phyloP scores from a whole-genome alignment of 306 rosid genomes.

The Urtica urens region DNA sequence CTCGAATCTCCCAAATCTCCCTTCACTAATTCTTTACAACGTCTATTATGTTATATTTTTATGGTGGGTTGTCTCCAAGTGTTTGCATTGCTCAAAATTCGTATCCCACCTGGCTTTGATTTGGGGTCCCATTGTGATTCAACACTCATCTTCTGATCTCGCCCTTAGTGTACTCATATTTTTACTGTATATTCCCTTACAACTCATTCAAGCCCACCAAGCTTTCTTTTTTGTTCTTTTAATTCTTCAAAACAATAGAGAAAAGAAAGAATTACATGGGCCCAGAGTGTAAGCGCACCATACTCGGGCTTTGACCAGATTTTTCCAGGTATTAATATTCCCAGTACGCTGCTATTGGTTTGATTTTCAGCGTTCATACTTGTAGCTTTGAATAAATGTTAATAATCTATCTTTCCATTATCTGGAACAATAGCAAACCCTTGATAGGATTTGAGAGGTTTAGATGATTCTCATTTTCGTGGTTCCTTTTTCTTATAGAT shows the following conservation, averaged over 20 bases:
- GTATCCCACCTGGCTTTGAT: slow-evolving; percentile 18
- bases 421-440: no score
- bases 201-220: slow-evolving; percentile 13
- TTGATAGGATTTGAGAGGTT: slow-evolving; percentile 11
- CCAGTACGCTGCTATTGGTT: slow-evolving; percentile 9
- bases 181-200: slow-evolving; percentile 12
- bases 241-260: slow-evolving; percentile 11
- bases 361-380: no score
- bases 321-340: slow-evolving; percentile 33
- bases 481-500: slow-evolving; percentile 12
- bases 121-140: slow-evolving; percentile 50
- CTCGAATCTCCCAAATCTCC: neutral
- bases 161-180: neutral
- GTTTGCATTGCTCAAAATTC: slow-evolving; percentile 21
- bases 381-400: no score
- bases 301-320: slow-evolving; percentile 22
- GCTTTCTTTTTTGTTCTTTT: neutral
- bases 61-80: slow-evolving; percentile 16
- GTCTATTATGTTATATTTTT: slow-evolving; percentile 4
- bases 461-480: slow-evolving; percentile 10
- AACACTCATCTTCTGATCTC: slow-evolving; percentile 19
- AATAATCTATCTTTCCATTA: no score
- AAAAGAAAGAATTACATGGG: slow-evolving; percentile 14
- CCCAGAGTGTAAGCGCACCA: neutral
- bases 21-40: neutral